Base-by-base conservation (phyloP, 768 basidiomycete species). In the Cyathus striatus region DNA sequence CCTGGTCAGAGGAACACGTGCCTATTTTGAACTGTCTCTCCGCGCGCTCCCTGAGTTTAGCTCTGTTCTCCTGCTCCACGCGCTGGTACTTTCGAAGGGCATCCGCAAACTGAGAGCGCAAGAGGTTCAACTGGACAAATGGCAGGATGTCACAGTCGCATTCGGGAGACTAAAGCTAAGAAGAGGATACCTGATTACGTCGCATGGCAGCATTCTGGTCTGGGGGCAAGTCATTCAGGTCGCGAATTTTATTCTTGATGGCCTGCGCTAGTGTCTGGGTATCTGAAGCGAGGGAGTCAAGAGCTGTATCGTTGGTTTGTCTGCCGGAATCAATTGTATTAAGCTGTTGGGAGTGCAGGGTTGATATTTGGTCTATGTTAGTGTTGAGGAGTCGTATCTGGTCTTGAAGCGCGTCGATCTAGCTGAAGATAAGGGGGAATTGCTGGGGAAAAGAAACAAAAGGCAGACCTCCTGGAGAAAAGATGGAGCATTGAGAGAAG, bases 1-100 rank as follows among this genome's bases (percentile, higher is more conserved):
- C 10, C 33, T 20, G 32, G 17, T 1, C 9, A 27, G 23, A 24
- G 20, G 6, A 23, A 38, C 27, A 24, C 65, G 41, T 46, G 83
- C 86, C 86, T 43, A 92, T 91, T 56, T 75, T 81, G 58, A 87
- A 74, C 60, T 93, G 86, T 34, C 86, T 71, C 61, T 82, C 86
- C 42, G 86, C 72, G 37, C 84, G 72, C 52, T 81, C 75, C 56
- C 71, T 80, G 54, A 80, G 76, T 56, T 75, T 81, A 40, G 70
- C 63, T 16, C 83, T 74, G 56, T 76, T 78, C 49, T 85, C 81
- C 48, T 80, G 81, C 59, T 90, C 89, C 20, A 86, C 79, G 22
- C 68, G 70, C 58, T 88, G 89, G 59, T 86, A 90, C 44, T 78
- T 79, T 56, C 88, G 87, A 38, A 90, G 75, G 1, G 79, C 78